A percentile compares a stretch with the other conserved stretches of the same genome.
Evolutionary conservation across 1,284 basidiomycete genomes (phyloP).

Genomic region (Athelia psychrophila): DNA sequence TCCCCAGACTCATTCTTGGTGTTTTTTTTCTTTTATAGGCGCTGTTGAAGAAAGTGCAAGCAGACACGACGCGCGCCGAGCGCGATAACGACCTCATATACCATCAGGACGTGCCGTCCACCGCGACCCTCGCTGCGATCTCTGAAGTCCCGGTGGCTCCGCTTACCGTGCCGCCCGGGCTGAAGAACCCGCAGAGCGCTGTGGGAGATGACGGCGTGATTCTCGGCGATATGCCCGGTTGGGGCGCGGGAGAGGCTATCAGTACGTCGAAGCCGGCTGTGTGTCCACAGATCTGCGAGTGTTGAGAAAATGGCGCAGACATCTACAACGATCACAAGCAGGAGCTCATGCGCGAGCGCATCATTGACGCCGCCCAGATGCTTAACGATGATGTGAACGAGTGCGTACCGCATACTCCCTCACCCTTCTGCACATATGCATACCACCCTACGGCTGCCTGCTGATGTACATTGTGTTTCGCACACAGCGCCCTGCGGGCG

Average conservation of each 20-base stretch:
- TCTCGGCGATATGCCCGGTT: constrained; percentile 79
- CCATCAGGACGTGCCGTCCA: constrained; percentile 81
- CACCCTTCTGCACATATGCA: background rate
- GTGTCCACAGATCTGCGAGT: constrained; percentile 2
- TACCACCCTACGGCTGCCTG: constrained; percentile 2
- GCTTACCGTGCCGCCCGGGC: constrained; percentile 53
- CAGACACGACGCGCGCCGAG: constrained; percentile 69
- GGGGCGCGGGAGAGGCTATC: constrained; percentile 88
- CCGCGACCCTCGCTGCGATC: constrained; percentile 68
- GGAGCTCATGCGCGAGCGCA: constrained; percentile 67
- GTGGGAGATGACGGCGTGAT: constrained; percentile 53
- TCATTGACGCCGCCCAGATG: constrained; percentile 62
- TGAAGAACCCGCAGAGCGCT: constrained; percentile 58
- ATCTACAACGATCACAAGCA: constrained; percentile 87
- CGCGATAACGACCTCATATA: constrained; percentile 98
- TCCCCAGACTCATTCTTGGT: constrained; percentile 1
- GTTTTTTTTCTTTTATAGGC: constrained; percentile 37
- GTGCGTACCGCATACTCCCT: constrained; percentile 41
- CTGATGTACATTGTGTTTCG: constrained; percentile 2
- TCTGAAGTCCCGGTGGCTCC: constrained; percentile 71
- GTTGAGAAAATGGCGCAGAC: constrained; percentile 39
- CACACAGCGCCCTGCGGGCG: constrained; percentile 59
- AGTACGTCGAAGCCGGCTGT: constrained; percentile 47
- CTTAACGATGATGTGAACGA: constrained; percentile 63
- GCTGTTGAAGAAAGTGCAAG: constrained; percentile 67